These are phyloP conservation scores for Gaertneriomyces semiglobifer DNA, from an alignment of 192 early-diverging fungal species.

Conservation along the genomic window DNA sequence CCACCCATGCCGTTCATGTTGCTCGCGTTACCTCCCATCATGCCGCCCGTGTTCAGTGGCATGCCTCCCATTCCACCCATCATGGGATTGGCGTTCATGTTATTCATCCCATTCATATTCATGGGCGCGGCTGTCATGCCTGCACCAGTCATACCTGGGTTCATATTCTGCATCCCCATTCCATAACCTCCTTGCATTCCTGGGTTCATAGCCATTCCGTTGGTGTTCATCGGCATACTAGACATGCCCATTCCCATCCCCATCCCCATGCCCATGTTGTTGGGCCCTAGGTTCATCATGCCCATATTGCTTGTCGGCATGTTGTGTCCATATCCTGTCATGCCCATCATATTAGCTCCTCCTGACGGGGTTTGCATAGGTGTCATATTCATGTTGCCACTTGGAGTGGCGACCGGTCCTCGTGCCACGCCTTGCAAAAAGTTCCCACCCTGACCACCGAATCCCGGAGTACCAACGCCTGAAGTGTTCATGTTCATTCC, in stretches of 20 bases:
- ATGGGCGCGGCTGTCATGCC: background rate
- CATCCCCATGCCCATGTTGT: background rate
- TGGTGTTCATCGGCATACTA: background rate
- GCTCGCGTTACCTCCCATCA: background rate
- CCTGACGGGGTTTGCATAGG: background rate
- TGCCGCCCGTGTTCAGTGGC: background rate
- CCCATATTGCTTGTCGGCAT: background rate
- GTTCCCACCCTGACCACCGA: background rate
- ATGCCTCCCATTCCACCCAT: background rate
- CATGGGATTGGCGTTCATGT: background rate
- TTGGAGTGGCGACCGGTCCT: constrained; percentile 7
- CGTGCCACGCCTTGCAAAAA: constrained; percentile 22
- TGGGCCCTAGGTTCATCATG: background rate
- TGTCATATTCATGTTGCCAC: background rate
- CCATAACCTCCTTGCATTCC: background rate
- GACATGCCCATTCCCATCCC: background rate
- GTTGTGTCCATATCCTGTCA: background rate
- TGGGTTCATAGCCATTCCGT: constrained; percentile 4
- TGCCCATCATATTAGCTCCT: background rate
- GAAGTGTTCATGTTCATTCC: background rate
- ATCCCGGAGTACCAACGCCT: background rate
- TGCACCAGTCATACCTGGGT: constrained; percentile 4
- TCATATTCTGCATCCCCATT: background rate
- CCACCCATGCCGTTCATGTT: background rate
- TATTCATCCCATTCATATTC: constrained; percentile 6